phyloP scores from a whole-genome alignment of 208 protist genomes.

The Leishmania mexicana region DNA sequence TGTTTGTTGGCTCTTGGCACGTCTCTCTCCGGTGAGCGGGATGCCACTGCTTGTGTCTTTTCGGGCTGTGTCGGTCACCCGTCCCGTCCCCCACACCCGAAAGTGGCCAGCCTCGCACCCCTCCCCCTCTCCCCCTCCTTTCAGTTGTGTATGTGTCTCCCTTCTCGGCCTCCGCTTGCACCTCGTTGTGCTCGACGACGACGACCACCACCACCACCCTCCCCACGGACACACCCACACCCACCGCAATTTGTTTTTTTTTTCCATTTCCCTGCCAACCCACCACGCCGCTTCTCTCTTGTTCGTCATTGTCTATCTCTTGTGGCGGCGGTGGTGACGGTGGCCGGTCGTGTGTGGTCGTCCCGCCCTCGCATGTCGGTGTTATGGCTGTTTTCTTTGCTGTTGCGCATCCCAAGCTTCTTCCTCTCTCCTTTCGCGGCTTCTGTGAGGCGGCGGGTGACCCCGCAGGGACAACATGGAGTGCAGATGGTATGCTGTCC shows the following conservation, averaged over 20 bases:
- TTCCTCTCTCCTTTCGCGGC: neutral
- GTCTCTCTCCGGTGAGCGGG: neutral
- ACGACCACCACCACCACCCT: neutral
- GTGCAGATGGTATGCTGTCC: too few species aligned
- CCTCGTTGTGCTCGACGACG: neutral
- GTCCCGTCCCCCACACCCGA: neutral
- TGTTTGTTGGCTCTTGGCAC: conserved; percentile 1
- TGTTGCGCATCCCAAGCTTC: neutral
- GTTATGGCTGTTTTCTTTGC: neutral
- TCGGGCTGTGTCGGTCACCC: neutral
- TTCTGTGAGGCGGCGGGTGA: neutral
- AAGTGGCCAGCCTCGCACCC: neutral
- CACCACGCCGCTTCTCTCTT: neutral
- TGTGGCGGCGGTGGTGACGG: neutral
- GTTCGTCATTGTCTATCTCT: neutral
- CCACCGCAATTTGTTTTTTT: neutral
- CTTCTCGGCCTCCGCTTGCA: conserved; percentile 1
- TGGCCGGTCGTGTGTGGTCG: too few species aligned
- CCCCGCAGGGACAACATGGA: neutral
- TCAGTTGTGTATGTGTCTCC: conserved; percentile 5
- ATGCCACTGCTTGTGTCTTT: neutral
- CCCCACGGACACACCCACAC: neutral
- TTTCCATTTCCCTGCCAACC: neutral
- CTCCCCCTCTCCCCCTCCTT: neutral
- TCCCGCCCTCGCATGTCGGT: neutral